Evolutionary conservation across 1,284 basidiomycete genomes (phyloP), one percentile per base, ranked within the genome.

Genomic region (Irpex sp.): DNA sequence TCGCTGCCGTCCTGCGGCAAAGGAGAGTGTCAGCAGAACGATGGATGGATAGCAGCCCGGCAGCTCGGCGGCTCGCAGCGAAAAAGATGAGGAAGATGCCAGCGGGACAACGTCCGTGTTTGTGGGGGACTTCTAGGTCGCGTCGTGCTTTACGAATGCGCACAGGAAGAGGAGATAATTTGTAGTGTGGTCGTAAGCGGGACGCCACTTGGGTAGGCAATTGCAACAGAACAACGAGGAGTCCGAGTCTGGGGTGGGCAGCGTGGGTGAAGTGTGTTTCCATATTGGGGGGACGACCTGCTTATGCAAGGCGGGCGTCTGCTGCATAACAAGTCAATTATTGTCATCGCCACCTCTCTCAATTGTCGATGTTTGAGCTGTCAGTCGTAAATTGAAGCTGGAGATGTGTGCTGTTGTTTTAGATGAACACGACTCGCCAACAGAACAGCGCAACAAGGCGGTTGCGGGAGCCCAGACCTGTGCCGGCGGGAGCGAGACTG

Each of bases 401-500:
- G 26, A 2, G 26, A 26, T 26, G 26, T 26, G 26, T 26, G 26
- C 26, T 26, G 26, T 26, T 26, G 26, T 26, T 26, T 26, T 26
- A 26, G 26, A 26, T 26, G 26, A 26, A 26, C 26, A 26, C 26
- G 26, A 4, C 26, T 26, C 26, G 26, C 26, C 26, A 26, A 26
- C 26, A 26, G 26, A 44, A 44, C 40, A n/a, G 7, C 8, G 17
- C 49, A 51, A 17, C 49, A 8, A 21, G 49, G 17, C 7, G 15
- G 49, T 51, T 26, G 26, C 5, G n/a, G 17, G 15, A 51, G 49
- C 49, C 54, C 54, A 56, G 54, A 56, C 54, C 26, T 56, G 26
- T 34, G 54, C 54, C 31, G 54, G 26, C 54, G 54, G 54, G 54
- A 56, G 54, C 54, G 26, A 56, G 54, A 15, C 54, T 56, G 54